phyloP scores from a whole-genome alignment of 2,329 filamentous ascomycete genomes.

The Myriosclerotinia scirpicola region DNA sequence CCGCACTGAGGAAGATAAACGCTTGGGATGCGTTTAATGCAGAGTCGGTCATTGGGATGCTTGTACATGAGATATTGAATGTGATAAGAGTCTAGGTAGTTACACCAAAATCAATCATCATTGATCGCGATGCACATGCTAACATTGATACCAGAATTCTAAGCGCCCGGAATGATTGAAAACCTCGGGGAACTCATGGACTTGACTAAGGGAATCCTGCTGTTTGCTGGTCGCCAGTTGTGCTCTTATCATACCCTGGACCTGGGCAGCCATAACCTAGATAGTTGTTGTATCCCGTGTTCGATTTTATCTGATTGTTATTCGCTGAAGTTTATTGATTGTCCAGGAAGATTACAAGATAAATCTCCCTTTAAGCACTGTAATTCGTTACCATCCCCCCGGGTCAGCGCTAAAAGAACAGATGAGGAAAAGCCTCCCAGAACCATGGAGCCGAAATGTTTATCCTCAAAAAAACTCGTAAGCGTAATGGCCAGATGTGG shows the following conservation, averaged over 20 bases:
- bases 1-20: background rate
- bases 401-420: slow-evolving; percentile 4
- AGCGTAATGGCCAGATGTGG: background rate
- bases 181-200: background rate
- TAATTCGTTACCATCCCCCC: slow-evolving; percentile 2
- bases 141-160: background rate
- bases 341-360: background rate
- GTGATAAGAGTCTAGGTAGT: no score
- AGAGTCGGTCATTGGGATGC: no score
- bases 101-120: no score
- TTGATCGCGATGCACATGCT: no score
- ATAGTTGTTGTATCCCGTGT: background rate
- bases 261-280: background rate
- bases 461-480: background rate
- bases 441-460: no score
- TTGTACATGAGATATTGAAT: background rate
- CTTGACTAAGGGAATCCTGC: background rate
- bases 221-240: no score
- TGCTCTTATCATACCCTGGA: background rate
- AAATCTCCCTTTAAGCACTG: background rate
- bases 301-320: background rate
- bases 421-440: background rate
- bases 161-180: background rate
- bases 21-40: slow-evolving; percentile 7
- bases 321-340: background rate